Conservation (phyloP, 257 asterid species). For the Solanum stenotomum region DNA sequence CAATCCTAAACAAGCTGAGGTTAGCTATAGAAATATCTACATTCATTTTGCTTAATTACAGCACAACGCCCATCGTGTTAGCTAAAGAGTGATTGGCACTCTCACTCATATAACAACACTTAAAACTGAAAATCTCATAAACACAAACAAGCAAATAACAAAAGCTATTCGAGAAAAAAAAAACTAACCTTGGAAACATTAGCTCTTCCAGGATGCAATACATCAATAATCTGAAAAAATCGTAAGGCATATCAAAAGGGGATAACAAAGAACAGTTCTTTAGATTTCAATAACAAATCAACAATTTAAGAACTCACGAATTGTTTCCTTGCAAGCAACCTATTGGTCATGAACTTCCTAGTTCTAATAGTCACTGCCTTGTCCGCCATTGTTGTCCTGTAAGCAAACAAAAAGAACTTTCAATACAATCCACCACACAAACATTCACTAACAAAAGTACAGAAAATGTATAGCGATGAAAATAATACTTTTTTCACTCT, state of each 20-base stretch:
- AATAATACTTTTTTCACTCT: background rate
- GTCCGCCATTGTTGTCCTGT: slow-evolving; percentile 59
- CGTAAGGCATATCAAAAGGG: background rate
- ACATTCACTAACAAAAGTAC: background rate
- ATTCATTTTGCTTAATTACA: background rate
- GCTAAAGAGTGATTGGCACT: background rate
- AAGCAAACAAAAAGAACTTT: background rate
- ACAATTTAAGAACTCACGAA: slow-evolving; percentile 29
- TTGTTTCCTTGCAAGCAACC: slow-evolving; percentile 83
- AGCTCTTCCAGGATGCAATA: slow-evolving; percentile 85
- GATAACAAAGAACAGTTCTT: background rate
- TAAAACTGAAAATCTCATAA: background rate
- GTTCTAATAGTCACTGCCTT: slow-evolving; percentile 85
- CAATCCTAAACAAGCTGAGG: background rate
- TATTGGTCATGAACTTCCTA: slow-evolving; percentile 85
- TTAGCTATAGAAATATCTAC: background rate
- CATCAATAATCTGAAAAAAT: slow-evolving; percentile 55
- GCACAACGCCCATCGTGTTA: background rate
- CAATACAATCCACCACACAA: background rate
- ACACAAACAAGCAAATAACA: background rate
- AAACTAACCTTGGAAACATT: slow-evolving; percentile 76
- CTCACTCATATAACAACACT: background rate
- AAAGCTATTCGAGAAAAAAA: background rate
- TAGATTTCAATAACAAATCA: background rate
- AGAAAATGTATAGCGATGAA: background rate